Evolutionary conservation across 1,284 basidiomycete genomes (phyloP).

Genomic region (Inonotus hispidus): DNA sequence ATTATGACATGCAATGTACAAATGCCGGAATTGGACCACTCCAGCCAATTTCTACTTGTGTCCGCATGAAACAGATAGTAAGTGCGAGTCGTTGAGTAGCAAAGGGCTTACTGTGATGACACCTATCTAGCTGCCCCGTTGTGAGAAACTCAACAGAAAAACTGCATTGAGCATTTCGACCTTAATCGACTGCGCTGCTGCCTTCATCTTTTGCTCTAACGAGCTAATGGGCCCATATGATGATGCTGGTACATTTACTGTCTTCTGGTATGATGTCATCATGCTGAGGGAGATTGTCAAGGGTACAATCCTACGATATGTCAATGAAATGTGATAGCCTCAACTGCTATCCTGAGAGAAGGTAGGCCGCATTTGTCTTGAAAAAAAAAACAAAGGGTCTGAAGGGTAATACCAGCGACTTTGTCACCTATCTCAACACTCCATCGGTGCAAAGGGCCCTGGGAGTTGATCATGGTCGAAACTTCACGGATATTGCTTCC

Average conservation of each 20-base stretch:
- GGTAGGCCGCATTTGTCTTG: conserved; percentile 28
- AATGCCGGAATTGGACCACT: neutral
- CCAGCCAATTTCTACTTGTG: conserved; percentile 33
- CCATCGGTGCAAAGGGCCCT: conserved; percentile 47
- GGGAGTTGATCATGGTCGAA: conserved; percentile 51
- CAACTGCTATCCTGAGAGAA: conserved; percentile 45
- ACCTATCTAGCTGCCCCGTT: conserved; percentile 37
- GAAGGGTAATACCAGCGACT: conserved; percentile 32
- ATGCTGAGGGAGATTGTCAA: conserved; percentile 33
- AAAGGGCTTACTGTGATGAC: neutral
- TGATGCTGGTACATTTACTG: conserved; percentile 24
- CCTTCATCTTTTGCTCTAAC: conserved; percentile 22
- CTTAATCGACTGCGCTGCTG: conserved; percentile 23
- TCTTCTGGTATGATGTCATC: conserved; percentile 26
- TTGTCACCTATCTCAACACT: conserved; percentile 49
- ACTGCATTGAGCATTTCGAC: conserved; percentile 26
- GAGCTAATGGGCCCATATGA: conserved; percentile 20
- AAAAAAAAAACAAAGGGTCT: neutral
- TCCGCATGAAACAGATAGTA: conserved; percentile 42
- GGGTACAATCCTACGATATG: conserved; percentile 57
- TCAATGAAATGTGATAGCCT: conserved; percentile 45
- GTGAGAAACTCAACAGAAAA: conserved; percentile 38
- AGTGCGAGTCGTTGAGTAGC: conserved; percentile 16
- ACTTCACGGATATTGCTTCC: conserved; percentile 46
- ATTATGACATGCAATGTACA: conserved; percentile 13